Evolutionary conservation across 345 rosid species (phyloP).

Genomic region (Acer saccharum): DNA sequence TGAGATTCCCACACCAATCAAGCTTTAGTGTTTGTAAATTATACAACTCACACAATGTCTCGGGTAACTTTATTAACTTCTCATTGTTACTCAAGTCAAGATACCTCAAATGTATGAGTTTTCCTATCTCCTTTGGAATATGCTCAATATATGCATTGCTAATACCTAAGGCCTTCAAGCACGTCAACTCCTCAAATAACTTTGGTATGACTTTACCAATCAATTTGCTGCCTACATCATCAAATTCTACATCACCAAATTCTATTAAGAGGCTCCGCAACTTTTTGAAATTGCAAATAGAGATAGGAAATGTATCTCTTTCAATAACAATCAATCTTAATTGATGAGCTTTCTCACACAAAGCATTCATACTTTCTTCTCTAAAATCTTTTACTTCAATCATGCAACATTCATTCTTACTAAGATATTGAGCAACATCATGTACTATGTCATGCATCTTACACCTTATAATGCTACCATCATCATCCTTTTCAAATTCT

Average conservation of each 20-base stretch:
- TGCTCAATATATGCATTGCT: not conserved
- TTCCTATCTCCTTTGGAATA: conserved; percentile 2
- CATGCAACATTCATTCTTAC: not conserved
- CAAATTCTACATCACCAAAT: not conserved
- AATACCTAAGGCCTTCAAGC: conserved; percentile 10
- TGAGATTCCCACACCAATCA: not conserved
- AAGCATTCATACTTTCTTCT: not conserved
- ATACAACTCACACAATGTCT: conserved; percentile 9
- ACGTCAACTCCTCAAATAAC: not conserved
- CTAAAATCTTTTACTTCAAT: not conserved
- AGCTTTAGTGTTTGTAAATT: conserved; percentile 13
- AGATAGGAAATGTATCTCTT: not conserved
- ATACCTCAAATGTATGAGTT: conserved; percentile 11
- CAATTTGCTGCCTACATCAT: not conserved
- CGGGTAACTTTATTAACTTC: not conserved
- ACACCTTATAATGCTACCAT: not conserved
- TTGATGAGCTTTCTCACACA: not conserved
- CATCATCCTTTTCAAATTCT: not conserved
- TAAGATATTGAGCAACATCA: not conserved
- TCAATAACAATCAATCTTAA: fast-evolving
- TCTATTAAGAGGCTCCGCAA: not conserved
- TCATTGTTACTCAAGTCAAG: not conserved
- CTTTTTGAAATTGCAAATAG: not conserved
- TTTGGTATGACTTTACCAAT: no score
- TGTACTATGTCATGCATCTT: conserved; percentile 11